Conservation (phyloP, 768 basidiomycete genomes). For the Calocybe indica region DNA sequence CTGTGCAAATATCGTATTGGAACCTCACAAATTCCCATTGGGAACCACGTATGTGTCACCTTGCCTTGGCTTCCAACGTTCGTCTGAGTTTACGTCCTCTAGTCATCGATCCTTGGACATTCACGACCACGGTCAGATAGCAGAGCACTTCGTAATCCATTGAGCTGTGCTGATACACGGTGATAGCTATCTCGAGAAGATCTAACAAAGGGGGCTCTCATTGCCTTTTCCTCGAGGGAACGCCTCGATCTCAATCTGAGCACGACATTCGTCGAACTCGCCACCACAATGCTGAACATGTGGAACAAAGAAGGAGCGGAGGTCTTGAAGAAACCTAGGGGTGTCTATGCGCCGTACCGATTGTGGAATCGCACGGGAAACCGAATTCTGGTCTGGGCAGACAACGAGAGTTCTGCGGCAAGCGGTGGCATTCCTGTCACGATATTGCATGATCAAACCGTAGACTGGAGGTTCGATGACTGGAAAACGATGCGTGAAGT, state of each 20-base stretch:
- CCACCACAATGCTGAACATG: conserved; percentile 63
- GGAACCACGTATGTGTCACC: conserved; percentile 69
- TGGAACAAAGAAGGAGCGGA: conserved; percentile 72
- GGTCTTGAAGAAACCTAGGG: conserved; percentile 71
- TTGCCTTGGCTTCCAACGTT: conserved; percentile 2
- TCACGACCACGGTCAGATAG: conserved; percentile 57
- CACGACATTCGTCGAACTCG: conserved; percentile 84
- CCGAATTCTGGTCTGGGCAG: conserved; percentile 82
- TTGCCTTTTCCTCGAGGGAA: conserved; percentile 69
- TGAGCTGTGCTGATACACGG: too few relatives aligned
- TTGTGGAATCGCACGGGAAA: conserved; percentile 89
- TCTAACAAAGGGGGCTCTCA: neutral
- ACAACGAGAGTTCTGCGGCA: conserved; percentile 50
- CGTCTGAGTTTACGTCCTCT: neutral
- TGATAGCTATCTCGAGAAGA: too few relatives aligned
- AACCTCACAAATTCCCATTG: conserved; percentile 97
- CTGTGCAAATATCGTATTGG: conserved; percentile 89
- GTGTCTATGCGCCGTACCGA: conserved; percentile 89
- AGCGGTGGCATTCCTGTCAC: conserved; percentile 49
- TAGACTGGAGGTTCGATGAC: conserved; percentile 97
- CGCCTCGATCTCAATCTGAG: conserved; percentile 89
- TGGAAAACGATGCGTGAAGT: conserved; percentile 94
- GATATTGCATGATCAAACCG: conserved; percentile 65
- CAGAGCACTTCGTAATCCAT: too few relatives aligned
- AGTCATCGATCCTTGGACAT: conserved; percentile 97